Conservation (phyloP, 1,284 basidiomycete species). For the Malassezia restricta region DNA sequence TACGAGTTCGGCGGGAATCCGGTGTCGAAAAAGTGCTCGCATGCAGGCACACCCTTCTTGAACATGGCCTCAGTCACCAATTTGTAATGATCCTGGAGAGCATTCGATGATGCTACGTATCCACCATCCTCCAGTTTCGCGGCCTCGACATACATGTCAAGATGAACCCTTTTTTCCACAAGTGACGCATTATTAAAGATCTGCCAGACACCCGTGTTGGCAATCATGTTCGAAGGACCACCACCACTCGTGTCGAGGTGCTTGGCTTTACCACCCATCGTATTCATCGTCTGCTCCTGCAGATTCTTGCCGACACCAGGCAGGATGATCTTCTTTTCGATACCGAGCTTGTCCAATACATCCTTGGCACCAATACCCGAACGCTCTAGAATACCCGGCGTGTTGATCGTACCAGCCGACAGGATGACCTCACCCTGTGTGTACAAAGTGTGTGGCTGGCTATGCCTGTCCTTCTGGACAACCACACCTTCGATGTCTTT, state of each 20-base stretch:
- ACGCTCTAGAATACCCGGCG: constrained; percentile 48
- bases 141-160: constrained; percentile 25
- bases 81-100: constrained; percentile 25
- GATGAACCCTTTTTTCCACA: constrained; percentile 22
- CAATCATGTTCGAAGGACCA: constrained; percentile 34
- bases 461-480: constrained; percentile 19
- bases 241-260: constrained; percentile 19
- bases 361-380: constrained; percentile 47
- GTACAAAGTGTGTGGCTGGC: constrained; percentile 30
- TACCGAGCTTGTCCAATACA: constrained; percentile 41
- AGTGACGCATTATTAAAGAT: constrained; percentile 22
- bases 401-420: constrained; percentile 48
- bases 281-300: constrained; percentile 48
- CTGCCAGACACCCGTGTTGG: constrained; percentile 20
- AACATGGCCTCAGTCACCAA: constrained; percentile 19
- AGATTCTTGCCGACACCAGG: constrained; percentile 46
- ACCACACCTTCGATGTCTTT: constrained; percentile 22
- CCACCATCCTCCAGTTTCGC: constrained; percentile 20
- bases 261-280: constrained; percentile 20
- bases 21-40: constrained; percentile 35
- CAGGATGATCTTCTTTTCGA: constrained; percentile 39
- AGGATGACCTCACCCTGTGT: constrained; percentile 48
- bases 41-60: constrained; percentile 20
- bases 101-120: constrained; percentile 19
- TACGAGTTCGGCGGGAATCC: constrained; percentile 24